Percentiles rank a stretch among this genome's conserved stretches.
Conservation (phyloP, 2,329 filamentous ascomycete genomes). For the Trichophyton verrucosum region DNA sequence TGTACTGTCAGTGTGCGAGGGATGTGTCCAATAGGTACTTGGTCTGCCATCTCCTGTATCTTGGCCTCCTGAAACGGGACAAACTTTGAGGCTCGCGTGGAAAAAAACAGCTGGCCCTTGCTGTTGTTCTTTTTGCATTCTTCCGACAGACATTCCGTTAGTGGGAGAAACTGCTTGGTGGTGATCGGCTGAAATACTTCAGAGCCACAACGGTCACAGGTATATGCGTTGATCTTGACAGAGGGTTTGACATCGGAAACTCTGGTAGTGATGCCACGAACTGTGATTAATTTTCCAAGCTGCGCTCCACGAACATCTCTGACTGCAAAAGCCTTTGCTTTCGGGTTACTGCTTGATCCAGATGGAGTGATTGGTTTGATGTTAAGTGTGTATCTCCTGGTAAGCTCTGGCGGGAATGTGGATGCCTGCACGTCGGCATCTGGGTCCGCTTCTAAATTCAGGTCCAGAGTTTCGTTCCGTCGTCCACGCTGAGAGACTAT, state of each 20-base stretch:
- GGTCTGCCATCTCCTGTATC: slow-evolving; percentile 98
- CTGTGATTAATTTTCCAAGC: slow-evolving; percentile 81
- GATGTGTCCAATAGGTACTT: slow-evolving; percentile 95
- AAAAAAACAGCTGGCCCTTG: slow-evolving; percentile 86
- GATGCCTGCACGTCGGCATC: slow-evolving; percentile 56
- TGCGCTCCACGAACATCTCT: slow-evolving; percentile 87
- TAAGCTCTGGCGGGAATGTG: slow-evolving; percentile 83
- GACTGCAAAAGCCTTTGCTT: slow-evolving; percentile 63
- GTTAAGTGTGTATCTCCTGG: slow-evolving; percentile 84
- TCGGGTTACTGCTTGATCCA: slow-evolving; percentile 48
- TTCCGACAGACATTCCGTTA: slow-evolving; percentile 76
- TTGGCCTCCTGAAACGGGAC: slow-evolving; percentile 96
- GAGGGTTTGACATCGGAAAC: slow-evolving; percentile 97
- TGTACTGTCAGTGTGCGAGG: slow-evolving; percentile 80
- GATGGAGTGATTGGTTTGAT: slow-evolving; percentile 82
- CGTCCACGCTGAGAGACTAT: slow-evolving; percentile 85
- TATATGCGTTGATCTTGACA: slow-evolving; percentile 96
- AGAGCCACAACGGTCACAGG: slow-evolving; percentile 88
- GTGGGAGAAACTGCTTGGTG: slow-evolving; percentile 78
- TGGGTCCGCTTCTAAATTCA: slow-evolving; percentile 52
- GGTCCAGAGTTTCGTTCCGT: slow-evolving; percentile 64
- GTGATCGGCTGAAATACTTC: slow-evolving; percentile 96
- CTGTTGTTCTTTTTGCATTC: slow-evolving; percentile 83
- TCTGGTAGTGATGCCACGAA: slow-evolving; percentile 84
- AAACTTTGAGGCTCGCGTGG: slow-evolving; percentile 93